Conservation (phyloP, 257 asterid genomes). For the Coffea canephora region DNA sequence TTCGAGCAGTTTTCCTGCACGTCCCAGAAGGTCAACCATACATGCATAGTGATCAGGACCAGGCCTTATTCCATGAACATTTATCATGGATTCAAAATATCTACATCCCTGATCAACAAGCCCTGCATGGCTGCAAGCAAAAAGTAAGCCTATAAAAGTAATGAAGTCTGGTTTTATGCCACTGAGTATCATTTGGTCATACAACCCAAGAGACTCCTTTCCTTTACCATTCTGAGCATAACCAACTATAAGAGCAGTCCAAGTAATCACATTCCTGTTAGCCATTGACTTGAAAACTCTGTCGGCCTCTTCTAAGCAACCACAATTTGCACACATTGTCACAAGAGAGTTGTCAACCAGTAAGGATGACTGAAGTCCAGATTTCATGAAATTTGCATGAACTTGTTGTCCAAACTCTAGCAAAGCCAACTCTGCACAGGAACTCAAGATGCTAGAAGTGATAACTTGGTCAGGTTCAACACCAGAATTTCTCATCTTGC, state of each 20-base stretch:
- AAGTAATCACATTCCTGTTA: constrained; percentile 58
- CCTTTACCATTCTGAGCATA: constrained; percentile 75
- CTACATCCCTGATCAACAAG: constrained; percentile 55
- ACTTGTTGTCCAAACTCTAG: constrained; percentile 65
- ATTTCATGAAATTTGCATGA: constrained; percentile 54
- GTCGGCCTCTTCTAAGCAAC: constrained; percentile 53
- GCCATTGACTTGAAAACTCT: constrained; percentile 52
- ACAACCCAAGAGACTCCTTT: constrained; percentile 43
- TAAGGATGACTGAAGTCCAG: constrained; percentile 38
- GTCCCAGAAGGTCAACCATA: constrained; percentile 79
- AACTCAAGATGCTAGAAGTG: constrained; percentile 60
- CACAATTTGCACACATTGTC: constrained; percentile 70
- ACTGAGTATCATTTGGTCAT: constrained; percentile 55
- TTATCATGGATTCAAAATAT: constrained; percentile 58
- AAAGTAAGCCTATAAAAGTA: constrained; percentile 73
- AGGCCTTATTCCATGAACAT: constrained; percentile 54
- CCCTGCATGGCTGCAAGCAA: constrained; percentile 91
- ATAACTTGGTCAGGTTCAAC: constrained; percentile 50
- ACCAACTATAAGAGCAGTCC: constrained; percentile 81
- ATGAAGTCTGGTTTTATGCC: constrained; percentile 70
- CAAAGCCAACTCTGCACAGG: constrained; percentile 67
- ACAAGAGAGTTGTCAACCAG: constrained; percentile 69
- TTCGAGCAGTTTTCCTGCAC: constrained; percentile 67
- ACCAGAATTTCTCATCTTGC: constrained; percentile 53
- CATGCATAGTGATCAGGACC: constrained; percentile 76